Evolutionary conservation across 208 protist genomes (phyloP).

Genomic region (Acanthamoeba rhysodes): DNA sequence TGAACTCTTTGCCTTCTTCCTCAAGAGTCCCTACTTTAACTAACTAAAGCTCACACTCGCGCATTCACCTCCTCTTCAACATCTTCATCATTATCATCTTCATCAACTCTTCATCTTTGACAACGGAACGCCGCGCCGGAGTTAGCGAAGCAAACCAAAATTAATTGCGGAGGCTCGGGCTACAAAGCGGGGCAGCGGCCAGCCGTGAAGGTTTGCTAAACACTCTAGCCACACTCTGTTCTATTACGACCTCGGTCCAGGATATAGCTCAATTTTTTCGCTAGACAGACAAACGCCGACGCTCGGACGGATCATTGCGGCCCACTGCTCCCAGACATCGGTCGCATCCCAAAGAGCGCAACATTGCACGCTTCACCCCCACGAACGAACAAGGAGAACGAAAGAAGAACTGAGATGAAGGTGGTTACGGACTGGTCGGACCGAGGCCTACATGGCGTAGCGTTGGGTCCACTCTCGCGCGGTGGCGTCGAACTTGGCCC

Average conservation of each 20-base stretch:
- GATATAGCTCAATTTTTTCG: conserved; percentile 57
- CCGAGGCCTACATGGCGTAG: conserved; percentile 83
- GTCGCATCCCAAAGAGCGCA: background rate
- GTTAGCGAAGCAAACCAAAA: background rate
- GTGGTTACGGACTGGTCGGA: no score
- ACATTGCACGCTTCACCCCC: background rate
- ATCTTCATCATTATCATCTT: no score
- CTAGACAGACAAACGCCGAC: background rate
- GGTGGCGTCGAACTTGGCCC: conserved; percentile 78
- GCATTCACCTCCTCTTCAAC: no score
- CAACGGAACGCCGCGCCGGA: background rate
- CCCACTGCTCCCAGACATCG: background rate
- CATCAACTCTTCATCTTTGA: no score
- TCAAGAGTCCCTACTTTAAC: background rate
- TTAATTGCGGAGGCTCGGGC: background rate
- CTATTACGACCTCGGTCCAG: conserved; percentile 37
- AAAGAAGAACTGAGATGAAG: no score
- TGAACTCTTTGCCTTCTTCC: background rate
- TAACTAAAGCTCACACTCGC: no score
- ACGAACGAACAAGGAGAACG: no score
- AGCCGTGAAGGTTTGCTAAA: background rate
- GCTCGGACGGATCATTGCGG: background rate
- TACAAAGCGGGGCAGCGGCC: no score
- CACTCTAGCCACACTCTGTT: conserved; percentile 50
- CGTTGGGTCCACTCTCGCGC: conserved; percentile 90